A percentile compares a stretch with the other conserved stretches of the same genome.
Conservation (phyloP, 306 rosid species). For the Gleditsia sinensis region DNA sequence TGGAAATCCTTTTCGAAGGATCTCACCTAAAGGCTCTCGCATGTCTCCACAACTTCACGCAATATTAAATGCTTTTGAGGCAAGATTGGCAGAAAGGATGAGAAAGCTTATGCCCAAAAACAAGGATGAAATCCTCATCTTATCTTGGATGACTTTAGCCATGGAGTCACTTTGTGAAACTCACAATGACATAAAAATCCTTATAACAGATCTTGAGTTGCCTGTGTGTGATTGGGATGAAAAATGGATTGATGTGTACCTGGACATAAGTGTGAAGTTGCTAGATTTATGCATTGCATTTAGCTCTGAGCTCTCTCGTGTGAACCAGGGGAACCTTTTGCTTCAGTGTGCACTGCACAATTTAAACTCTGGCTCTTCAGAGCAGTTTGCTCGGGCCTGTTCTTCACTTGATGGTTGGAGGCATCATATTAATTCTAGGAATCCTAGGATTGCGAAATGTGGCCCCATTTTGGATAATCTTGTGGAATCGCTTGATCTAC, state of each 20-base stretch:
- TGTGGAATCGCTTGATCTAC: slow-evolving; percentile 65
- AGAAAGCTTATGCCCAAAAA: slow-evolving; percentile 59
- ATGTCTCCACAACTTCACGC: slow-evolving; percentile 55
- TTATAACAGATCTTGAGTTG: slow-evolving; percentile 64
- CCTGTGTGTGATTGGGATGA: slow-evolving; percentile 80
- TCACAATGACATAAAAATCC: slow-evolving; percentile 55
- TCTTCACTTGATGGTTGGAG: slow-evolving; percentile 76
- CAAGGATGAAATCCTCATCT: slow-evolving; percentile 66
- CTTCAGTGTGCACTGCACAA: slow-evolving; percentile 66
- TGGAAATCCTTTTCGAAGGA: slow-evolving; percentile 76
- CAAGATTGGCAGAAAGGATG: slow-evolving; percentile 65
- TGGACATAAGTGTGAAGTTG: slow-evolving; percentile 75
- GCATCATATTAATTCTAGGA: slow-evolving; percentile 49
- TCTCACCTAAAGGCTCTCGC: slow-evolving; percentile 61
- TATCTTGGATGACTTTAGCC: slow-evolving; percentile 83
- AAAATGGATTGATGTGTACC: slow-evolving; percentile 83
- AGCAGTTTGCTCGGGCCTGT: slow-evolving; percentile 49
- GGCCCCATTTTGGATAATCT: slow-evolving; percentile 59
- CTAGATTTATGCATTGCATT: slow-evolving; percentile 78
- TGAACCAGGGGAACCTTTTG: slow-evolving; percentile 66
- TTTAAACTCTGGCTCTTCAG: slow-evolving; percentile 54
- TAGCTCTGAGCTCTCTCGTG: slow-evolving; percentile 78
- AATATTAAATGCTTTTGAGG: slow-evolving; percentile 62
- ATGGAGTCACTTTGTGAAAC: slow-evolving; percentile 65
- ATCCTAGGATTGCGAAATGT: slow-evolving; percentile 60